These are phyloP conservation scores for Irineochytrium annulatum DNA, from an alignment of 192 early-diverging fungal species.

Conservation along the genomic window DNA sequence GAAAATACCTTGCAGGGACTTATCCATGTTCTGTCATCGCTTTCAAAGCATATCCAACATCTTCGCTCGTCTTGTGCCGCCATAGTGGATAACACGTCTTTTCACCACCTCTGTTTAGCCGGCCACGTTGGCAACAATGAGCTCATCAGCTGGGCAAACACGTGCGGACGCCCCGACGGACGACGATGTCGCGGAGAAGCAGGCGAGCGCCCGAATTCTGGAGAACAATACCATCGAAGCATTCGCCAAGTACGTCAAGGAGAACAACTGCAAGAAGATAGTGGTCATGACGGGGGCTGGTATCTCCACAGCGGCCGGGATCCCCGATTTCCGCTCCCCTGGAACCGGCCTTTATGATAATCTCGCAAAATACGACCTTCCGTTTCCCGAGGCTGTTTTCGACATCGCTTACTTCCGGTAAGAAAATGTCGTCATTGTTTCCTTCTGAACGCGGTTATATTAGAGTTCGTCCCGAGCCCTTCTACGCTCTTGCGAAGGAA, in stretches of 20 bases:
- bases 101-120: no score
- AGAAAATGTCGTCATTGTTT: neutral
- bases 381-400: conserved; percentile 94
- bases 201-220: no score
- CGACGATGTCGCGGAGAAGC: no score
- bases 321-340: conserved; percentile 91
- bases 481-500: conserved; percentile 89
- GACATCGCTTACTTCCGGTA: conserved; percentile 81
- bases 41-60: conserved; percentile 42
- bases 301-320: conserved; percentile 56
- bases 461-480: conserved; percentile 74
- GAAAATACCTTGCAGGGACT: neutral
- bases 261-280: conserved; percentile 43
- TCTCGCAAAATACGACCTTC: conserved; percentile 80
- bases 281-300: conserved; percentile 92
- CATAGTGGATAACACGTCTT: no score
- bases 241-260: conserved; percentile 34
- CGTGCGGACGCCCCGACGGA: no score
- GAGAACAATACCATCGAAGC: conserved; percentile 32
- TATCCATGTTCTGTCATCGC: conserved; percentile 19
- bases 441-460: neutral
- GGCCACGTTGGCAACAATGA: no score
- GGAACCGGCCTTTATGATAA: conserved; percentile 85
- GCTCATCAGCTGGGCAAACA: no score
- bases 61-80: no score